A percentile compares a stretch with the other conserved stretches of the same genome.
Conservation (phyloP, 2,329 filamentous ascomycete genomes). For the Pyricularia sp. region DNA sequence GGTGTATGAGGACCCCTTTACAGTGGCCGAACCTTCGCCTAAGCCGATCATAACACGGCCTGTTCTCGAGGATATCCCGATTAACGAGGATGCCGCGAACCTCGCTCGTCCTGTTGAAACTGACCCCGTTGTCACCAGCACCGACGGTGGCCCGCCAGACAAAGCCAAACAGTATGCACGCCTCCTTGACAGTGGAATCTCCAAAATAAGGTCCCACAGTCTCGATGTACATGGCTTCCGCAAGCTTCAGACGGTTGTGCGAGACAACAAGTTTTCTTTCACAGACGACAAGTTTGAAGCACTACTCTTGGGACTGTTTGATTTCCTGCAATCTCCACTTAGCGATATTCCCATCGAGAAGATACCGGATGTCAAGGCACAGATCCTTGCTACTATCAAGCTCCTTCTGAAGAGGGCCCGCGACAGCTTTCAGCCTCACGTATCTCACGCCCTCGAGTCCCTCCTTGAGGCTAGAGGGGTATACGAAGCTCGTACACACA, state of each 20-base stretch:
- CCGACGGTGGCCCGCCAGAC: conserved; percentile 26
- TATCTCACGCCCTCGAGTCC: conserved; percentile 57
- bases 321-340: conserved; percentile 58
- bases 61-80: conserved; percentile 49
- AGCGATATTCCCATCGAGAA: conserved; percentile 49
- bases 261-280: conserved; percentile 55
- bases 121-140: conserved; percentile 5
- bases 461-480: conserved; percentile 54
- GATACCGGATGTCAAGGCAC: conserved; percentile 62
- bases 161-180: conserved; percentile 48
- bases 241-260: conserved; percentile 65
- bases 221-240: conserved; percentile 78
- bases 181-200: conserved; percentile 64
- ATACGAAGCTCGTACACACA: conserved; percentile 61
- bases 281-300: conserved; percentile 60
- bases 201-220: conserved; percentile 59
- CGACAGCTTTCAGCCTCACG: conserved; percentile 56
- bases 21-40: conserved; percentile 34
- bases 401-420: conserved; percentile 61
- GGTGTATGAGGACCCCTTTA: conserved; percentile 56
- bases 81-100: conserved; percentile 45
- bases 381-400: conserved; percentile 65
- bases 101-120: conserved; percentile 15
- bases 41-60: conserved; percentile 35
- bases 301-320: conserved; percentile 58